Percentiles rank a stretch among this genome's conserved stretches.
phyloP scores from a whole-genome alignment of 2,329 filamentous ascomycete species.

The Nigrospora sphaerica region DNA sequence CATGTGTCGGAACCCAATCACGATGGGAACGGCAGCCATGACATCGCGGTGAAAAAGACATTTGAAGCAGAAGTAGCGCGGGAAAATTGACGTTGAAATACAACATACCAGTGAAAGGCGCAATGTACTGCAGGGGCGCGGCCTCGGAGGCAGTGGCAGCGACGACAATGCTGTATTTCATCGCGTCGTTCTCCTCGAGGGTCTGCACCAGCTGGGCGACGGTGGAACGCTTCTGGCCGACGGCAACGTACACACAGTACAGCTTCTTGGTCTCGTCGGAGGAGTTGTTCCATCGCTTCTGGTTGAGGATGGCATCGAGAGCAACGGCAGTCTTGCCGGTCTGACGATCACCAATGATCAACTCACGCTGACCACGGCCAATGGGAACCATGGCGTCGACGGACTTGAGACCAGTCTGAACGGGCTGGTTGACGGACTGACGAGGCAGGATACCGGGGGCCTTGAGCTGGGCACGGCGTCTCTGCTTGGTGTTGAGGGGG shows the following conservation, averaged over 20 bases:
- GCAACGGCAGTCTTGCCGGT: constrained; percentile 99
- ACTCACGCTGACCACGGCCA: constrained; percentile 99
- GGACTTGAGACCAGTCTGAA: constrained; percentile 99
- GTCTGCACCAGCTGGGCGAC: constrained; percentile 99
- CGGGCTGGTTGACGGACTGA: constrained; percentile 94
- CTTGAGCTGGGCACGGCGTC: constrained; percentile 96
- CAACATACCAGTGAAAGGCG: constrained; percentile 73
- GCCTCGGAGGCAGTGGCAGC: constrained; percentile 97
- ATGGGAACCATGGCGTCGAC: constrained; percentile 99
- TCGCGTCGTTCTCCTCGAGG: constrained; percentile 98
- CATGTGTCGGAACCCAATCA: no score
- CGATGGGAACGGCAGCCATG: no score
- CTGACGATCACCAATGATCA: constrained; percentile 99
- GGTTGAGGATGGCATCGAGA: constrained; percentile 97
- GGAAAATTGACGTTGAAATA: constrained; percentile 1
- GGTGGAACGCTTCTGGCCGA: constrained; percentile 99
- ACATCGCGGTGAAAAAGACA: no score
- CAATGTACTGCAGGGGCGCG: constrained; percentile 87
- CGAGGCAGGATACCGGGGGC: constrained; percentile 97
- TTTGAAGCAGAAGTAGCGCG: not conserved
- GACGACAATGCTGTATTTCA: constrained; percentile 95
- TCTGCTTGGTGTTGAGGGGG: constrained; percentile 85
- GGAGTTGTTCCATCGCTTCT: constrained; percentile 92
- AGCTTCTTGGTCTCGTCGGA: constrained; percentile 96
- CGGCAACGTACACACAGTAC: constrained; percentile 98